Base-by-base conservation (phyloP, 139 green algal genomes). In the Chlamydomonas sp. region DNA sequence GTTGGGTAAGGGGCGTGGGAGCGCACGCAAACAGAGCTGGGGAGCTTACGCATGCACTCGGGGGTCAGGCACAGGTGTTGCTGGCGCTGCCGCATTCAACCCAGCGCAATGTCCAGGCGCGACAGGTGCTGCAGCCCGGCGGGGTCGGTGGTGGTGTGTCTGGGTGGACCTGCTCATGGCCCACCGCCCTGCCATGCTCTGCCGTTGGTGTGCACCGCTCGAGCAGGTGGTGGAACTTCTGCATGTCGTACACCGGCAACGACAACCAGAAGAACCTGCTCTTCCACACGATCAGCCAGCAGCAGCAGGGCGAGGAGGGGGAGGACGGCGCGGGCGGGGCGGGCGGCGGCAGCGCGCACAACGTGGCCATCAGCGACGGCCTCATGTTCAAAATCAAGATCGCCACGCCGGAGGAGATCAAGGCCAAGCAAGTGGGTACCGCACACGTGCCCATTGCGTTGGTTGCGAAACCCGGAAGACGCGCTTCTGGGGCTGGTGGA, bases 261-360 rank as follows among this genome's bases (percentile, higher is more conserved):
- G 74, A 88, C 16, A 88, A 88, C 73, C 75, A 83, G 75, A 88
- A 88, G 83, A 88, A 88, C 63, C 75, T 88, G 83, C 75, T 88
- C 49, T 71, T 69, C 17, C 63, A 78, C 18, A 88, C 74, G 31
- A 88, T 88, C 73, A 77, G 63, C 8, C 31, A 60, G 5, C 71
- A 86, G 6, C 57, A 59, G 63, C n/a, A 81, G 75, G 75, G 18
- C 2, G 83, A 74, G 2, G 83, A 57, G 9, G 17, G 72, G 16
- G 75, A 14, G 0, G 83, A 76, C 63, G 60, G 64, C 49, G 49
- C 78, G 15, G 12, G 64, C 20, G 0, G 31, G 3, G 9, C 14
- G 59, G 71, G 1, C 20, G 60, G 9, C 20, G 60, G 71, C 69
- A 80, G 73, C 5, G 18, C 68, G 18, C 74, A 66, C 61, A 68